Base-by-base conservation (phyloP, 495 filamentous ascomycete genomes). In the Daldinia decipiens region DNA sequence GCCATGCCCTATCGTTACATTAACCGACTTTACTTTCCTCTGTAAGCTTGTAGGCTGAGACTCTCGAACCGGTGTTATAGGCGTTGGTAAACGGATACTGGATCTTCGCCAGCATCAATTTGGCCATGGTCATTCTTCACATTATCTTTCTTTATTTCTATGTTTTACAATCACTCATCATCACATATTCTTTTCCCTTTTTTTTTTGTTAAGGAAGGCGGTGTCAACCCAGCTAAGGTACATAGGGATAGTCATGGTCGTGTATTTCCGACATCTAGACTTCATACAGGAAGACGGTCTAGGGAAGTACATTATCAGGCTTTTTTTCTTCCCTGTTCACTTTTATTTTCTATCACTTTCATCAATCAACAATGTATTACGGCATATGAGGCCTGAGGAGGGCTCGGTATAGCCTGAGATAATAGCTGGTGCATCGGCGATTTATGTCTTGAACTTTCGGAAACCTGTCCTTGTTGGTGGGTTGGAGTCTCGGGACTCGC, bases 191-290 rank as follows among this genome's bases (percentile, higher is more conserved):
- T 36, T 70, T 73, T 62, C 53, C 8, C 60, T 68, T 65, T 59
- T 59, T 36, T 52, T 60, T 69, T 58, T 34, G 34, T 57, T 34
- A 47, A 57, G 54, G 36, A 40, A 40, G 50, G 58, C 59, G 70
- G 67, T 59, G 65, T 70, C 24, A 47, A 60, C 58, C 50, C 66
- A 43, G 52, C 54, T 62, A 68, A 67, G 64, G 66, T 72, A 70
- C 47, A 59, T 70, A 73, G 47, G 61, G 43, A 61, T 74, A 63
- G 64, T 63, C 63, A 72, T 50, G 65, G 68, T 63, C 47, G 59
- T 36, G 62, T 52, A 77, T 77, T 65, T 76, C 75, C 58, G 59
- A 68, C 50, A 77, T 77, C 54, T 77, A 77, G 51, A 68, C 75
- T 62, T 64, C 34, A 63, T 66, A 63, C 50, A 55, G 57, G 52